These are phyloP conservation scores for Gymnopilus dilepis DNA, from an alignment of 768 basidiomycete genomes.

Conservation along the genomic window DNA sequence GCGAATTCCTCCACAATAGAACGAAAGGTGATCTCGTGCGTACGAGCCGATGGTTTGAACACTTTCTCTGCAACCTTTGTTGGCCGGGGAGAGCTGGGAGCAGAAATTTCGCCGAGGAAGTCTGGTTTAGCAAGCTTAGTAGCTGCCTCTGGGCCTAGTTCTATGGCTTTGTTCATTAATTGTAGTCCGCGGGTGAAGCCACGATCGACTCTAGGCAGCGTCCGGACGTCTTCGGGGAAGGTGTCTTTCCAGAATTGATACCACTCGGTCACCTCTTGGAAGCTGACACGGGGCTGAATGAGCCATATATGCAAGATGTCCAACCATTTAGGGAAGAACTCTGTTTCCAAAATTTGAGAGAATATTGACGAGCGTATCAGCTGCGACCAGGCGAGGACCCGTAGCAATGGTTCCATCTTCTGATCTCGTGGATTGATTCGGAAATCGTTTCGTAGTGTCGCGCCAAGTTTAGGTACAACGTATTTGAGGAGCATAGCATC, in stretches of 20 bases:
- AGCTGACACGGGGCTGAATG: constrained; percentile 83
- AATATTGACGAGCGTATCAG: constrained; percentile 80
- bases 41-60: constrained; percentile 51
- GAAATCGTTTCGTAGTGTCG: constrained; percentile 83
- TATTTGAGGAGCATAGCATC: constrained; percentile 90
- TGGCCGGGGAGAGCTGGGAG: constrained; percentile 34
- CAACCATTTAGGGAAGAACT: constrained; percentile 98
- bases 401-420: constrained; percentile 80
- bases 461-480: constrained; percentile 89
- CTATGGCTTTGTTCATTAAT: constrained; percentile 93
- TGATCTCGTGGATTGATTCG: constrained; percentile 90
- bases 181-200: constrained; percentile 91
- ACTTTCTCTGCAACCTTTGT: constrained; percentile 39
- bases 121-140: constrained; percentile 72
- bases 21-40: constrained; percentile 90
- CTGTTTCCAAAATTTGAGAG: constrained; percentile 82
- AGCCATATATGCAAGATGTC: constrained; percentile 93
- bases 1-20: constrained; percentile 92
- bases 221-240: constrained; percentile 76
- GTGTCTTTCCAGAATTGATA: constrained; percentile 85
- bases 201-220: constrained; percentile 64
- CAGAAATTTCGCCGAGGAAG: constrained; percentile 52
- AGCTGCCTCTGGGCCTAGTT: constrained; percentile 80
- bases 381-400: constrained; percentile 77
- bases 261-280: constrained; percentile 95